Conservation (phyloP, 2,329 filamentous ascomycete genomes). For the Fusarium duplospermum region DNA sequence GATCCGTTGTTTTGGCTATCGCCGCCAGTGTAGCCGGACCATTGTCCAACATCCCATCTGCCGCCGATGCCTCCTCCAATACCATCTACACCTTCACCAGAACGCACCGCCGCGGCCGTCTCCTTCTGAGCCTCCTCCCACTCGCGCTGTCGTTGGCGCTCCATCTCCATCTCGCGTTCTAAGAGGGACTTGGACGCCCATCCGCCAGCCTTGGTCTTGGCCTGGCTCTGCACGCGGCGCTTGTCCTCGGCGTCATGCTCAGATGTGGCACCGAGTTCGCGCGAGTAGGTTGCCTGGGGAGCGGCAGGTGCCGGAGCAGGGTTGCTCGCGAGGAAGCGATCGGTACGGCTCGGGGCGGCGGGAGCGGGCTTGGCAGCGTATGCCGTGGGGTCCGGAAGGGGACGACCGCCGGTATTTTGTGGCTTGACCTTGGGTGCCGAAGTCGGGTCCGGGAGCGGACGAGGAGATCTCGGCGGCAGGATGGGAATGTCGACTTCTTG, state of each 20-base stretch:
- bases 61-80: slow-evolving; percentile 75
- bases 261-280: slow-evolving; percentile 65
- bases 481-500: slow-evolving; percentile 42
- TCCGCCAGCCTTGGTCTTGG: slow-evolving; percentile 70
- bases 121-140: slow-evolving; percentile 82
- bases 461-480: slow-evolving; percentile 48
- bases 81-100: slow-evolving; percentile 67
- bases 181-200: slow-evolving; percentile 77
- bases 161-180: slow-evolving; percentile 84
- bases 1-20: slow-evolving; percentile 77
- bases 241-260: slow-evolving; percentile 74
- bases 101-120: slow-evolving; percentile 65
- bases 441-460: slow-evolving; percentile 66
- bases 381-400: slow-evolving; percentile 36
- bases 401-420: slow-evolving; percentile 25
- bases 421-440: slow-evolving; percentile 33
- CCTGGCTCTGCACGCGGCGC: slow-evolving; percentile 67
- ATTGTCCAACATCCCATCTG: slow-evolving; percentile 81
- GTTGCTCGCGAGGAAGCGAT: slow-evolving; percentile 68
- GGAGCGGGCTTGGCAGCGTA: slow-evolving; percentile 35
- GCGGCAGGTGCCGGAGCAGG: slow-evolving; percentile 57
- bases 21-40: slow-evolving; percentile 79
- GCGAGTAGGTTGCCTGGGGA: slow-evolving; percentile 63
- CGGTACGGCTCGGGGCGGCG: slow-evolving; percentile 60
- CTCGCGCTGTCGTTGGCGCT: slow-evolving; percentile 79